These are phyloP conservation scores for Phenoliferia sp. DNA, from an alignment of 1,284 basidiomycete species.

Conservation along the genomic window DNA sequence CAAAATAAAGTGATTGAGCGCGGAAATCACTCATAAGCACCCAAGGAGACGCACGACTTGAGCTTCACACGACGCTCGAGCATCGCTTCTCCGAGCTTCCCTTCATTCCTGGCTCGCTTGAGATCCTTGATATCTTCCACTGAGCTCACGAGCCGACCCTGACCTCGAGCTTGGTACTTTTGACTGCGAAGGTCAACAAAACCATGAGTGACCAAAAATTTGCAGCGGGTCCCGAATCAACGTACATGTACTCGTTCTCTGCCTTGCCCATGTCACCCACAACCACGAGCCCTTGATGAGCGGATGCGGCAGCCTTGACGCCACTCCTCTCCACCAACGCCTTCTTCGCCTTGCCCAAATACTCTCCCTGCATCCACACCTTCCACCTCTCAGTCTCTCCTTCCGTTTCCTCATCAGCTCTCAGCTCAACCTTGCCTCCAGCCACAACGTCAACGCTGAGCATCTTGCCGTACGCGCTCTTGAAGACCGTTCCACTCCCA, in stretches of 20 bases:
- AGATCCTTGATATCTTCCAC: conserved; percentile 69
- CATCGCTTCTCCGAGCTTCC: conserved; percentile 78
- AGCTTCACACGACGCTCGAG: conserved; percentile 82
- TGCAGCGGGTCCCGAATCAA: conserved; percentile 2
- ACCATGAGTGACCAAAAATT: not conserved
- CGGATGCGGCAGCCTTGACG: conserved; percentile 58
- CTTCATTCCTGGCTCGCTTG: conserved; percentile 65
- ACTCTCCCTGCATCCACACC: conserved; percentile 85
- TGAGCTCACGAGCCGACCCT: conserved; percentile 65
- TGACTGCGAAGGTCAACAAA: conserved; percentile 50
- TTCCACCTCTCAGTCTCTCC: conserved; percentile 69
- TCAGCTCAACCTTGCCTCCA: conserved; percentile 64
- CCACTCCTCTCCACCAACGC: conserved; percentile 70
- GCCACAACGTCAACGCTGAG: conserved; percentile 74
- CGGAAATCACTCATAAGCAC: not conserved
- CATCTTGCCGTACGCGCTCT: conserved; percentile 79
- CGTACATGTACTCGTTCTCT: conserved; percentile 43
- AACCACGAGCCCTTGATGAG: conserved; percentile 47
- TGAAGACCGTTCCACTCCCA: conserved; percentile 59
- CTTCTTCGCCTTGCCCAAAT: conserved; percentile 76
- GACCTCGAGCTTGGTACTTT: conserved; percentile 80
- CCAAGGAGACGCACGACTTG: conserved; percentile 64
- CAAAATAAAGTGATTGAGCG: too few species aligned
- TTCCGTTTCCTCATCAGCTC: conserved; percentile 74
- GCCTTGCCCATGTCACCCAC: conserved; percentile 43